Conservation (phyloP, 257 asterid genomes). For the Agastache rugosa region DNA sequence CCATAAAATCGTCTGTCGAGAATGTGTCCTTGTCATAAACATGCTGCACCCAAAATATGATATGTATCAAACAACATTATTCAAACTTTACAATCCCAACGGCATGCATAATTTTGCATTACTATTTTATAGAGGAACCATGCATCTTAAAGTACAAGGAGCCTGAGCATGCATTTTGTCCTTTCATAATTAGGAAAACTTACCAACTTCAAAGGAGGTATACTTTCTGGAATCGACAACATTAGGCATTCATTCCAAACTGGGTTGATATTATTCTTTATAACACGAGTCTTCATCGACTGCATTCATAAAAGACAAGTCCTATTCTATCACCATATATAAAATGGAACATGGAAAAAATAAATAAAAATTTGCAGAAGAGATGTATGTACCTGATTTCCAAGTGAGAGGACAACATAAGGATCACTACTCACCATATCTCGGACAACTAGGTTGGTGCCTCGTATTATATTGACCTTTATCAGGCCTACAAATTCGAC, state of each 20-base stretch:
- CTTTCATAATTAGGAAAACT: conserved; percentile 29
- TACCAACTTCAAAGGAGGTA: conserved; percentile 90
- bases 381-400: conserved; percentile 68
- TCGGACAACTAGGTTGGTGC: conserved; percentile 88
- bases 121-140: no score
- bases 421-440: conserved; percentile 92
- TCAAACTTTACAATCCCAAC: no score
- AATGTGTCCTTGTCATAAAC: conserved; percentile 92
- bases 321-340: not conserved
- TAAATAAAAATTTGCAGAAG: conserved; percentile 9
- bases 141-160: no score
- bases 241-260: conserved; percentile 92
- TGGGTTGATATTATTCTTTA: conserved; percentile 89
- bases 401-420: conserved; percentile 84
- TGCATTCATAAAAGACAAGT: conserved; percentile 42
- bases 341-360: not conserved
- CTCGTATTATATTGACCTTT: conserved; percentile 83
- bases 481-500: conserved; percentile 92
- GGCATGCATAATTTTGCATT: no score
- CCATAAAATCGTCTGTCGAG: conserved; percentile 91
- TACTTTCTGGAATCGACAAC: conserved; percentile 84
- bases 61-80: no score
- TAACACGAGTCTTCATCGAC: conserved; percentile 87
- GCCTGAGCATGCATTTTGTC: not conserved
- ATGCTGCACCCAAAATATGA: conserved; percentile 58